Evolutionary conservation across 352 stramenopile genomes (phyloP), one percentile per base, ranked within the genome.

Genomic region (Phytophthora foliorum): DNA sequence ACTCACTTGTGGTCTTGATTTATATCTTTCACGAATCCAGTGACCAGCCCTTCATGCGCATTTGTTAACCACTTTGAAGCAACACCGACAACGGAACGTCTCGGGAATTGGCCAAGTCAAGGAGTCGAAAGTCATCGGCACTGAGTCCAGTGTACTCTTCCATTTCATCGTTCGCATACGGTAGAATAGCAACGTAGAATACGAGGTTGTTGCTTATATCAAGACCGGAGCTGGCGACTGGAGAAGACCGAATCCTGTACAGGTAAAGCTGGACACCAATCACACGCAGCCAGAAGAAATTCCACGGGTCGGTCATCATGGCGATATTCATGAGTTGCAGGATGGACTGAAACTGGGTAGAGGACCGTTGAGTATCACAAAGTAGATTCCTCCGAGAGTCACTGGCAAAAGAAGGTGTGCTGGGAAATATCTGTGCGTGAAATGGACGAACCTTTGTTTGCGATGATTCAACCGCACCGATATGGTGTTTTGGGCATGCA

Each of bases 221-320:
- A 21, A 16, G 19, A 19, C 19, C 8, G 21, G 16, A 14, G 14
- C 16, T 53, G 36, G 54, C 45, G 11, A 46, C 41, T 9, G 54
- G 7, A 51, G 14, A 19, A 8, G 44, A 13, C 17, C 51, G 36
- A 60, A 61, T 64, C 36, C 65, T 56, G 57, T 82, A 82, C 21
- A 81, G 57, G 63, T 77, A 81, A 13, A 82, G 53, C 4, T 73
- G 41, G 16, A 64, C 25, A 0, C 75, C 75, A n/a, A 80, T 19
- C 31, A 81, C 29, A 4, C 63, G 55, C 2, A 83, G 45, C 8
- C 62, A 69, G 6, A 71, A 57, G 53, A 81, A 62, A 44, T 69
- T 78, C 69, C 60, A 80, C 42, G 75, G 73, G 22, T 84, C 75
- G 22, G 69, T 84, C 73, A 84, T 81, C 75, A 81, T 84, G 11